These are phyloP conservation scores for slime mould (Dictyostelium discoideum) DNA, from an alignment of 78 protist genomes.

Conservation along the genomic window DNA sequence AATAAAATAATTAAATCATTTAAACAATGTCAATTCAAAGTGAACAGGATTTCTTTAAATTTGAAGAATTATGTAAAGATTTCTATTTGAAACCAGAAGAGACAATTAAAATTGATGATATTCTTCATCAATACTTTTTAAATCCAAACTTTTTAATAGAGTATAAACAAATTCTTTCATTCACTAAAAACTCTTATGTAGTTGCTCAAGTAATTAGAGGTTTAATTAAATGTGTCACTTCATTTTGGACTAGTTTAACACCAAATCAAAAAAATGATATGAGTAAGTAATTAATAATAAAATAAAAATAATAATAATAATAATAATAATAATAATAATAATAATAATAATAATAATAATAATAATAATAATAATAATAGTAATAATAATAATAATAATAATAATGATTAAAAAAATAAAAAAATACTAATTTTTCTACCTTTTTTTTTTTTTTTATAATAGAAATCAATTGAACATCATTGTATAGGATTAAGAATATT, in stretches of 20 bases:
- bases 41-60: slow-evolving; percentile 51
- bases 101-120: slow-evolving; percentile 32
- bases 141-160: slow-evolving; percentile 66
- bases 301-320: not conserved
- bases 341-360: not conserved
- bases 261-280: slow-evolving; percentile 47
- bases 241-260: slow-evolving; percentile 45
- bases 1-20: too few species aligned
- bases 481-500: slow-evolving; percentile 10
- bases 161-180: slow-evolving; percentile 36
- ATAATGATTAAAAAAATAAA: too few species aligned
- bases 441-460: too few species aligned
- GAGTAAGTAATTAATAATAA: not conserved
- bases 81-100: slow-evolving; percentile 54
- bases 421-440: not conserved
- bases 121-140: slow-evolving; percentile 48
- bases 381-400: not conserved
- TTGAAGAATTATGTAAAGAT: slow-evolving; percentile 51
- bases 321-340: not conserved
- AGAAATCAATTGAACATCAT: slow-evolving; percentile 63
- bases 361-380: not conserved
- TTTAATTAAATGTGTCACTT: slow-evolving; percentile 30
- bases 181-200: slow-evolving; percentile 55
- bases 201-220: slow-evolving; percentile 68
- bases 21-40: slow-evolving; percentile 56